Conservation (phyloP, 2,329 filamentous ascomycete species). For the Aspergillus sp. region DNA sequence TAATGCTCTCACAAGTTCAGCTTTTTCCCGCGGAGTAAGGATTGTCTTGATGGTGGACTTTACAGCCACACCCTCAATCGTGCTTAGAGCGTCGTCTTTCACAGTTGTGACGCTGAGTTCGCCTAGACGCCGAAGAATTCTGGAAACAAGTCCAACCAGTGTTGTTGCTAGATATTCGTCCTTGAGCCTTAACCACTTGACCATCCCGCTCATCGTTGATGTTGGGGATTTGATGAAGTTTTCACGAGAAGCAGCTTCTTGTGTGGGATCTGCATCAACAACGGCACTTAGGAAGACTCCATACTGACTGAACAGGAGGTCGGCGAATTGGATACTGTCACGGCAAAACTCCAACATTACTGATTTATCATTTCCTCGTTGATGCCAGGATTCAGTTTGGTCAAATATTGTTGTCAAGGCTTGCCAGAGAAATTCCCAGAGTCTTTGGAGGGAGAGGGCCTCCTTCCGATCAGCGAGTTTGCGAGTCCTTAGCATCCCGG, state of each 20-base stretch:
- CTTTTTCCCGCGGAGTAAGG: conserved; percentile 78
- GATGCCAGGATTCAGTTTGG: conserved; percentile 82
- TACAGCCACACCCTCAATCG: conserved; percentile 60
- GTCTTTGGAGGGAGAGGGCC: conserved; percentile 68
- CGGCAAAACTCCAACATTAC: conserved; percentile 92
- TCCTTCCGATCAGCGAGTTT: conserved; percentile 63
- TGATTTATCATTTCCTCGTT: conserved; percentile 68
- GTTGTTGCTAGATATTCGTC: conserved; percentile 84
- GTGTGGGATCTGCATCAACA: conserved; percentile 48
- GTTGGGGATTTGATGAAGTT: conserved; percentile 69
- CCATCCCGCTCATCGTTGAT: conserved; percentile 68
- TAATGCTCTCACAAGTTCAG: conserved; percentile 71
- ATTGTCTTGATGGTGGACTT: conserved; percentile 73
- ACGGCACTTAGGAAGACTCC: conserved; percentile 78
- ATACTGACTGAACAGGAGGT: conserved; percentile 82
- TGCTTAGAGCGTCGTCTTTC: conserved; percentile 65
- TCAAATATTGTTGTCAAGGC: conserved; percentile 79
- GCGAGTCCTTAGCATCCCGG: conserved; percentile 63
- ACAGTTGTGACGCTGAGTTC: conserved; percentile 73
- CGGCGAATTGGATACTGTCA: conserved; percentile 92
- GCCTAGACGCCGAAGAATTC: conserved; percentile 80
- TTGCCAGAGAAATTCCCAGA: conserved; percentile 87
- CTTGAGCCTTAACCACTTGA: conserved; percentile 86
- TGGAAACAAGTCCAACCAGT: conserved; percentile 79
- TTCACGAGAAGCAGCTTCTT: conserved; percentile 49